Evolutionary conservation across 225 moss, liverwort and hornwort species (phyloP).

Genomic region (Pleurozium schreberi): DNA sequence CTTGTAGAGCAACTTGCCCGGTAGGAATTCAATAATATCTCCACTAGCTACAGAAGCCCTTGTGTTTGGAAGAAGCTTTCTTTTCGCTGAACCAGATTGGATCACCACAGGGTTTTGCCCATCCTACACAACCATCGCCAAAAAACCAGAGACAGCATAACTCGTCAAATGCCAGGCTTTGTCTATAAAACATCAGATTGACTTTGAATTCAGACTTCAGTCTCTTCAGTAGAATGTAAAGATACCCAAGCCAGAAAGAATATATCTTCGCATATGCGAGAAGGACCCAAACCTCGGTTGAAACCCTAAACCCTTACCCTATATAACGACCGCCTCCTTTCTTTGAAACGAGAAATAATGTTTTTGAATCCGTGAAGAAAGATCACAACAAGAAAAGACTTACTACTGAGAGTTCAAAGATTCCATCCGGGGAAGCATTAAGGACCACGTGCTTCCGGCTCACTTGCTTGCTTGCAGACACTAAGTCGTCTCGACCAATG

Average conservation of each 20-base stretch:
- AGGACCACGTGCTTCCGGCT: slow-evolving; percentile 73
- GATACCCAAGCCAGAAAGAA: not conserved
- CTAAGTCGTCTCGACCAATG: slow-evolving; percentile 61
- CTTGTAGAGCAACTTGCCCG: slow-evolving; percentile 45
- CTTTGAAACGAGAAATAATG: not conserved
- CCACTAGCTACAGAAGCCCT: slow-evolving; percentile 20
- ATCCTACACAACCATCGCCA: slow-evolving; percentile 18
- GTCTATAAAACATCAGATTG: not conserved
- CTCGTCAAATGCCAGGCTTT: not conserved
- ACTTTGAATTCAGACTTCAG: not conserved
- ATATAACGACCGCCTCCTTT: not conserved
- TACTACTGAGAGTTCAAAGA: slow-evolving; percentile 59
- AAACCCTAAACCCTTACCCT: not conserved
- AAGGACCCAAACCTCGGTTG: not conserved
- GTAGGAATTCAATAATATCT: slow-evolving; percentile 71
- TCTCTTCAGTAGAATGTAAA: not conserved
- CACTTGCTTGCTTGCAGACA: slow-evolving; percentile 60
- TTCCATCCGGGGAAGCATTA: slow-evolving; percentile 27
- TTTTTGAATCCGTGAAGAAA: not conserved
- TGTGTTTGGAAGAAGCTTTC: slow-evolving; percentile 33
- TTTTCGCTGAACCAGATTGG: slow-evolving; percentile 28
- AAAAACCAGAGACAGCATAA: not conserved
- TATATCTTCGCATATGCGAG: not conserved
- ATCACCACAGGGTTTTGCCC: slow-evolving; percentile 78
- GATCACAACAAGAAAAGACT: not conserved